Percentiles rank a stretch among this genome's conserved stretches.
phyloP scores from a whole-genome alignment of 305 asterid genomes.

The Lippia alba region DNA sequence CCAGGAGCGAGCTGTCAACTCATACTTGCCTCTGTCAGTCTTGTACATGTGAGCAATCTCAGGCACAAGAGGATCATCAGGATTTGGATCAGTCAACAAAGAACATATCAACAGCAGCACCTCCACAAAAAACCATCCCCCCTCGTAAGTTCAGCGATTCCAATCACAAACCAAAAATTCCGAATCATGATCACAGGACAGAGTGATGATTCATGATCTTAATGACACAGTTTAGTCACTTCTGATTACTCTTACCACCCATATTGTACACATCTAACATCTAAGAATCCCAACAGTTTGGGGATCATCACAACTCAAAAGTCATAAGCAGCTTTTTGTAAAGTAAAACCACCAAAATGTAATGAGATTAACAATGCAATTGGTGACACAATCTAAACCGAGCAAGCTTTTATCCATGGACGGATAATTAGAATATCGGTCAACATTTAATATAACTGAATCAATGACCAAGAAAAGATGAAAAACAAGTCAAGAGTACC shows the following conservation, averaged over 20 bases:
- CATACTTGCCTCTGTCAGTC: slow-evolving; percentile 54
- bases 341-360: neutral
- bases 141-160: neutral
- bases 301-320: neutral
- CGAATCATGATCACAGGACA: neutral
- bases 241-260: too few relatives aligned
- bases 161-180: too few relatives aligned
- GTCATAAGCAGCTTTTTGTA: neutral
- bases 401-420: neutral
- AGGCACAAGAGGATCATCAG: slow-evolving; percentile 63
- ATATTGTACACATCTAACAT: neutral
- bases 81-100: slow-evolving; percentile 62
- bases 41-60: slow-evolving; percentile 62
- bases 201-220: neutral
- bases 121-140: slow-evolving; percentile 19
- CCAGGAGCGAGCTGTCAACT: slow-evolving; percentile 57
- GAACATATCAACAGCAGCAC: slow-evolving; percentile 35
- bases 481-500: slow-evolving; percentile 41
- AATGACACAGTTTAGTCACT: neutral
- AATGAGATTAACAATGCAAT: neutral
- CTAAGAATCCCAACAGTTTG: neutral
- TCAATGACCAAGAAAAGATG: too few relatives aligned
- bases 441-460: too few relatives aligned
- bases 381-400: too few relatives aligned
- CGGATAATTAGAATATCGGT: too few relatives aligned